These are phyloP conservation scores for Penicillium brevicompactum DNA, from an alignment of 2,329 filamentous ascomycete genomes.

Conservation along the genomic window DNA sequence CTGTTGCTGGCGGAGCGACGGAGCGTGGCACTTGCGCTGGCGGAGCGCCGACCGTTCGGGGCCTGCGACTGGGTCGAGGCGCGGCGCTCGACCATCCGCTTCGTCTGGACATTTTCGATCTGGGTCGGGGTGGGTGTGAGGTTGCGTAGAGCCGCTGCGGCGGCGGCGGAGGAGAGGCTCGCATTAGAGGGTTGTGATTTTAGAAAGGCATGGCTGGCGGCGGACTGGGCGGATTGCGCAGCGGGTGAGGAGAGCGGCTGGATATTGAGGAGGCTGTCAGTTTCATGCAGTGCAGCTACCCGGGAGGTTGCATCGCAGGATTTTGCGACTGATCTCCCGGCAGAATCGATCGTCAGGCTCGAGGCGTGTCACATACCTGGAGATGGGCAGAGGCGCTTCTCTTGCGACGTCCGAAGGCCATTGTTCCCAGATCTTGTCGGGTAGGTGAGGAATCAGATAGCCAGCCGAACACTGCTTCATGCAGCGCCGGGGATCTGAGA, in stretches of 20 bases:
- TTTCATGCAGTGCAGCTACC: constrained; percentile 11
- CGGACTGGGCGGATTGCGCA: constrained; percentile 74
- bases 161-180: constrained; percentile 79
- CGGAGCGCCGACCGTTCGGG: constrained; percentile 45
- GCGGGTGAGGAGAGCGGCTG: constrained; percentile 66
- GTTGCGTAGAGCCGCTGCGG: constrained; percentile 79
- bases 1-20: constrained; percentile 69
- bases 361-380: constrained; percentile 27
- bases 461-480: constrained; percentile 25
- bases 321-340: background rate
- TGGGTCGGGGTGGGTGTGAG: constrained; percentile 76
- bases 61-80: constrained; percentile 70
- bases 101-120: constrained; percentile 82
- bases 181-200: constrained; percentile 64
- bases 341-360: background rate
- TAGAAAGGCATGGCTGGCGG: constrained; percentile 79
- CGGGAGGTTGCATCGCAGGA: constrained; percentile 1
- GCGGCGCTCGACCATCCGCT: constrained; percentile 74
- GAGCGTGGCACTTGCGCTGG: constrained; percentile 48
- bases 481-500: constrained; percentile 26
- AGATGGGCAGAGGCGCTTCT: constrained; percentile 45
- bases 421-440: constrained; percentile 18
- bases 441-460: constrained; percentile 11
- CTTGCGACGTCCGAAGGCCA: constrained; percentile 45
- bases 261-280: constrained; percentile 14